Base-by-base conservation (phyloP, 2,329 filamentous ascomycete species). In the Torrubiellomyces zombiae region DNA sequence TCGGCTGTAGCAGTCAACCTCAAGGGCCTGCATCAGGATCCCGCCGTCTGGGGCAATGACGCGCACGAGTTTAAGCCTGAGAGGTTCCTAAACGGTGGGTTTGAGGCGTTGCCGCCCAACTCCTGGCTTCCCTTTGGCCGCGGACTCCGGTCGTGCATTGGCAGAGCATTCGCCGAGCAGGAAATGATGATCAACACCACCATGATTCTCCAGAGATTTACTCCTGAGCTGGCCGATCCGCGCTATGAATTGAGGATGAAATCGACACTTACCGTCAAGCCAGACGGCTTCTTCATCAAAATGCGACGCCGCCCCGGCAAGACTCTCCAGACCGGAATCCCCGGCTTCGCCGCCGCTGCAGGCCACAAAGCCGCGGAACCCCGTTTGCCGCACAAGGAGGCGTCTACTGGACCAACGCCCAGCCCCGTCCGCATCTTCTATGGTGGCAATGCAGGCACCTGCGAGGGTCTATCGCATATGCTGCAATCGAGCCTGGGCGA, bases 81-180 rank as follows among this genome's bases (percentile, higher is more conserved):
- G 42, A 58, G 76, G 7, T 79, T 82, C 74, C 48, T 74, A 1
- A 71, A 78, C 19, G 74, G 72, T 9, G 58, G 64, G 14, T 82
- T 81, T 38, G 56, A 68, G 10, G 58, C 56, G 3, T 43, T 72
- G 13, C 63, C 68, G 31, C 59, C 60, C 9, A 67, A 67, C 27
- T 60, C 61, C 16, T 76, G 68, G 71, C 77, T 78, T 48, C 75
- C 78, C 3, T 85, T 83, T 36, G 79, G 78, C 2, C 76, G 77
- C 29, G 77, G 77, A 2, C 57, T 63, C 33, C 55, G 78, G 26
- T 72, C 56, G 1, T 85, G 77, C 36, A 82, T 83, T 31, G 78
- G 78, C 4, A 56, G 75, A 2, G 60, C 67, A 0, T 83, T 83
- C 42, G 75, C 77, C 1, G 77, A 72, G 71, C 77, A 85, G 40